Evolutionary conservation across 2,329 filamentous ascomycete species (phyloP).

Genomic region (Chaetomiaceae sp.): DNA sequence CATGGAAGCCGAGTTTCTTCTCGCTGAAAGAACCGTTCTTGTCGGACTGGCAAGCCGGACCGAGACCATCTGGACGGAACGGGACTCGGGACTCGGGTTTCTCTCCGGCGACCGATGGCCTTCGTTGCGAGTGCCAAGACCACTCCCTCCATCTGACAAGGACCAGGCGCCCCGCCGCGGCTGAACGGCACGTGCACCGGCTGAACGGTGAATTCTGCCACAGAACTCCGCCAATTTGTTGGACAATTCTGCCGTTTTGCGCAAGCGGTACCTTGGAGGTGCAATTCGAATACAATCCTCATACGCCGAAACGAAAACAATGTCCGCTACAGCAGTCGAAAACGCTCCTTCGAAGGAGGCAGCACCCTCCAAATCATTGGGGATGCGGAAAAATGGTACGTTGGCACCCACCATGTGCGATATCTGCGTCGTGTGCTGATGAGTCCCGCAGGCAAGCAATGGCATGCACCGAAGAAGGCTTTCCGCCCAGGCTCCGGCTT

Average conservation of each 20-base stretch:
- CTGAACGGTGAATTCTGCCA: too few species aligned
- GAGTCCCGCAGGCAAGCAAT: slow-evolving; percentile 73
- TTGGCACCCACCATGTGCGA: background rate
- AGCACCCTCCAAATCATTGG: slow-evolving; percentile 43
- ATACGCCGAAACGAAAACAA: slow-evolving; percentile 28
- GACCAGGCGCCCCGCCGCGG: too few species aligned
- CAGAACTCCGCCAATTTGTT: too few species aligned
- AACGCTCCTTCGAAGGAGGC: slow-evolving; percentile 33
- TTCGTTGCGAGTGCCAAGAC: background rate
- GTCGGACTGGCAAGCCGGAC: too few species aligned
- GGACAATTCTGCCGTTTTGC: slow-evolving; percentile 6
- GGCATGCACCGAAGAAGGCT: slow-evolving; percentile 77
- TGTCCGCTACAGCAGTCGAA: slow-evolving; percentile 39
- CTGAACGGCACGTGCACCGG: background rate
- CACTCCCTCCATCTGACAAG: too few species aligned
- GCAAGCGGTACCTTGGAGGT: too few species aligned
- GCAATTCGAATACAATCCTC: too few species aligned
- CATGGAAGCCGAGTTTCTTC: too few species aligned
- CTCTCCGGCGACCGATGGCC: too few species aligned
- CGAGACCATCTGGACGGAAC: too few species aligned
- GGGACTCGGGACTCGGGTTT: too few species aligned
- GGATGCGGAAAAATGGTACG: slow-evolving; percentile 80
- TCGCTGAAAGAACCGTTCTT: too few species aligned
- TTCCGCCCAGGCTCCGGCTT: slow-evolving; percentile 79
- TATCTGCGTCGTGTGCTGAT: background rate